Conservation (phyloP, 495 filamentous ascomycete species). For the Apiosordaria backusii region DNA sequence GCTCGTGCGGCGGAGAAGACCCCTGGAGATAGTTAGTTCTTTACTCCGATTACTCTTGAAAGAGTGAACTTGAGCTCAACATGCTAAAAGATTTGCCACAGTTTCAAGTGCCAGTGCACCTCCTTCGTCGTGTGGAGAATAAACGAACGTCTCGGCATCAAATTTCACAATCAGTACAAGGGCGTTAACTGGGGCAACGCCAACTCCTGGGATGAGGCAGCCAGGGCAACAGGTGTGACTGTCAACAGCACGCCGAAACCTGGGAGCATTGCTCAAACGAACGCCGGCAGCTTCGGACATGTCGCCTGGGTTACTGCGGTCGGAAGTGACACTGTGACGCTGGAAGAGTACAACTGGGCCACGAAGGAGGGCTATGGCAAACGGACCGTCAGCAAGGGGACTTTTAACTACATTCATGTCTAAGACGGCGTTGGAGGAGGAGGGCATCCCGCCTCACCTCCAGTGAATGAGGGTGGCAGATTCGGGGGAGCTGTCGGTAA, state of each 20-base stretch:
- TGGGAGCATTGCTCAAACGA: conserved; percentile 25
- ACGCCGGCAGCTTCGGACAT: conserved; percentile 21
- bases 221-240: conserved; percentile 15
- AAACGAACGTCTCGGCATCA: conserved; percentile 25
- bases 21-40: conserved; percentile 26
- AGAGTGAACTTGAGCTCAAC: no score
- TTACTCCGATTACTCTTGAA: no score
- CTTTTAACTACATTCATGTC: conserved; percentile 30
- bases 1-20: conserved; percentile 20
- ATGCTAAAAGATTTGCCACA: no score
- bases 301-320: conserved; percentile 27
- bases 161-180: conserved; percentile 30
- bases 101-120: conserved; percentile 22
- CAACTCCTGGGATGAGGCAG: conserved; percentile 27
- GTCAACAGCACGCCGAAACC: conserved; percentile 26
- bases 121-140: conserved; percentile 28
- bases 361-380: conserved; percentile 19
- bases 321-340: conserved; percentile 19
- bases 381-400: conserved; percentile 20
- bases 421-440: no score
- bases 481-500: no score
- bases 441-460: no score
- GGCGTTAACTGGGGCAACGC: conserved; percentile 27
- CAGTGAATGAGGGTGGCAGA: no score
- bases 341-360: conserved; percentile 31